Conservation (phyloP, 2,329 filamentous ascomycete species). For the Colletotrichum eremochloae region DNA sequence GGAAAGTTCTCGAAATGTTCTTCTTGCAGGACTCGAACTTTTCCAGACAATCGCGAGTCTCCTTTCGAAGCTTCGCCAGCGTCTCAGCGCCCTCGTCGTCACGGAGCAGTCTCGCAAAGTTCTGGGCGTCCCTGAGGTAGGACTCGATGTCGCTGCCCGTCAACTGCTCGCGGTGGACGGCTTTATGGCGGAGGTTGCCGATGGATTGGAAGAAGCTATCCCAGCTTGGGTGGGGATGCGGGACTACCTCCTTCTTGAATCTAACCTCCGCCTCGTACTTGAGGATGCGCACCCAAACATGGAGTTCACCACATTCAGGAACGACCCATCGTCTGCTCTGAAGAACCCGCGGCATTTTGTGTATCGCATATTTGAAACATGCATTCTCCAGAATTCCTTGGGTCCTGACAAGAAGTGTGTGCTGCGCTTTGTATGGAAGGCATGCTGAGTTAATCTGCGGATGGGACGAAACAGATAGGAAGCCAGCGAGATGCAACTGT, state of each 20-base stretch:
- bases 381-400: not conserved
- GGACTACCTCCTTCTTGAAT: not conserved
- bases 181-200: not conserved
- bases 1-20: not conserved
- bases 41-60: not conserved
- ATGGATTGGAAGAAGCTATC: slow-evolving; percentile 6
- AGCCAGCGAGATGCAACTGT: not conserved
- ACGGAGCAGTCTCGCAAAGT: slow-evolving; percentile 25
- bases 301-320: slow-evolving; percentile 1
- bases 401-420: not conserved
- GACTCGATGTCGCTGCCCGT: not conserved
- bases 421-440: slow-evolving; percentile 3
- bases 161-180: not conserved
- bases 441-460: not conserved
- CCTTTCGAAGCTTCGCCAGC: not conserved
- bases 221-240: not conserved
- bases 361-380: not conserved
- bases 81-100: slow-evolving; percentile 49
- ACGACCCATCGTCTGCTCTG: not conserved
- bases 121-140: not conserved
- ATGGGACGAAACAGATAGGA: no score
- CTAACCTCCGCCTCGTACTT: not conserved
- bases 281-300: not conserved
- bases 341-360: not conserved
- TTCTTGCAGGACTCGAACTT: not conserved